Percentiles rank a stretch among this genome's conserved stretches.
phyloP scores from a whole-genome alignment of 164 flowering plant species.

The Amborella trichopoda region DNA sequence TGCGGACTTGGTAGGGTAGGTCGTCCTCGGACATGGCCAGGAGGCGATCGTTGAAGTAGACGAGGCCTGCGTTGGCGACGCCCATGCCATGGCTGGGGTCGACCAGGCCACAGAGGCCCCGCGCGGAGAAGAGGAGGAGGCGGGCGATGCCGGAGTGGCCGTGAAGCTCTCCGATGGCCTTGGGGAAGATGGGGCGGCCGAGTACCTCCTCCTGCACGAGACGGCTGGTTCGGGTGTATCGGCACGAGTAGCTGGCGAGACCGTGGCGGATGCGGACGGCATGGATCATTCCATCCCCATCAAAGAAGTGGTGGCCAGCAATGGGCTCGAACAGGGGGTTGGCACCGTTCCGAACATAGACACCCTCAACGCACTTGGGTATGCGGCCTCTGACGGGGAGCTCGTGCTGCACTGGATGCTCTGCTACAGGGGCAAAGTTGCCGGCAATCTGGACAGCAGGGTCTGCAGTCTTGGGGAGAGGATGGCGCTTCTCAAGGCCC shows the following conservation, averaged over 20 bases:
- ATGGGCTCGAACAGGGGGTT: conserved; percentile 66
- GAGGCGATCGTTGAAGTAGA: conserved; percentile 59
- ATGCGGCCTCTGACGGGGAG: conserved; percentile 48
- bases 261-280: conserved; percentile 43
- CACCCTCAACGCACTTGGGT: conserved; percentile 57
- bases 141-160: conserved; percentile 84
- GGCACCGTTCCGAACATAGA: conserved; percentile 82
- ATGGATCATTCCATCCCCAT: conserved; percentile 94
- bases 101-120: conserved; percentile 46
- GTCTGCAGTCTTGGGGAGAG: conserved; percentile 75
- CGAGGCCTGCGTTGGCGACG: conserved; percentile 85
- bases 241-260: conserved; percentile 56
- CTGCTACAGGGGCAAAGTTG: conserved; percentile 74
- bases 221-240: conserved; percentile 62
- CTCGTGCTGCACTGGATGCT: conserved; percentile 33
- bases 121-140: conserved; percentile 55
- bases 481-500: conserved; percentile 23
- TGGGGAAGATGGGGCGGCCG: conserved; percentile 76
- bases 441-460: conserved; percentile 72
- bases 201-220: conserved; percentile 48
- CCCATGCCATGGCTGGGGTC: conserved; percentile 57
- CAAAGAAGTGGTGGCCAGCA: conserved; percentile 87
- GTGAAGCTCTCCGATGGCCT: conserved; percentile 88
- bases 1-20: conserved; percentile 38
- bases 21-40: conserved; percentile 83